These are phyloP conservation scores for Penicillium lagena DNA, from an alignment of 495 filamentous ascomycete genomes.

Conservation along the genomic window DNA sequence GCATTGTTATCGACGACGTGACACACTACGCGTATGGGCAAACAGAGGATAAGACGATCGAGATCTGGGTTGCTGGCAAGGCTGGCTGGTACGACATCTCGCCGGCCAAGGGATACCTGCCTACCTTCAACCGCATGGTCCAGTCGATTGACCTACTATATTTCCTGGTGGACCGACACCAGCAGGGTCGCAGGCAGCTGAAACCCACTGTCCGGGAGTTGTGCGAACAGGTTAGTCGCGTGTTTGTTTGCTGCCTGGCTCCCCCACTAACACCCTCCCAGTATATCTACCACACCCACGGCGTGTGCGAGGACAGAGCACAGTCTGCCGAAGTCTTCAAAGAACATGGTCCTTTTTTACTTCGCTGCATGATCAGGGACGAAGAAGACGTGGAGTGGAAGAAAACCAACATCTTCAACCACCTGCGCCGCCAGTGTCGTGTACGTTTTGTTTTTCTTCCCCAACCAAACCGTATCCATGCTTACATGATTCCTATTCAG, in stretches of 20 bases:
- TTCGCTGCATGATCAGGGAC: slow-evolving; percentile 51
- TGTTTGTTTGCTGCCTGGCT: neutral
- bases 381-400: slow-evolving; percentile 51
- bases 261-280: slow-evolving; percentile 6
- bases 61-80: slow-evolving; percentile 68
- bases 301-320: slow-evolving; percentile 37
- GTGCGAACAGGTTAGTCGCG: slow-evolving; percentile 35
- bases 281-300: slow-evolving; percentile 39
- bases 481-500: slow-evolving; percentile 17
- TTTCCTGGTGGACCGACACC: slow-evolving; percentile 50
- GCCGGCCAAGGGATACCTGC: slow-evolving; percentile 53
- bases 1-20: slow-evolving; percentile 59
- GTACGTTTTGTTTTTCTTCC: slow-evolving; percentile 11
- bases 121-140: slow-evolving; percentile 57
- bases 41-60: slow-evolving; percentile 50
- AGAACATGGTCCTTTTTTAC: slow-evolving; percentile 47
- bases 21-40: slow-evolving; percentile 65
- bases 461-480: neutral
- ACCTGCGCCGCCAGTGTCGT: slow-evolving; percentile 46
- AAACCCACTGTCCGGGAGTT: slow-evolving; percentile 35
- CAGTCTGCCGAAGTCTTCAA: slow-evolving; percentile 47
- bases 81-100: slow-evolving; percentile 76
- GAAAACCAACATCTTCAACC: slow-evolving; percentile 44
- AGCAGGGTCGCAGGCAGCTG: slow-evolving; percentile 28
- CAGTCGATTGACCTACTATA: slow-evolving; percentile 68